Evolutionary conservation across 2,329 filamentous ascomycete genomes (phyloP), one percentile per base, ranked within the genome.

Genomic region (Fusarium stilboides): DNA sequence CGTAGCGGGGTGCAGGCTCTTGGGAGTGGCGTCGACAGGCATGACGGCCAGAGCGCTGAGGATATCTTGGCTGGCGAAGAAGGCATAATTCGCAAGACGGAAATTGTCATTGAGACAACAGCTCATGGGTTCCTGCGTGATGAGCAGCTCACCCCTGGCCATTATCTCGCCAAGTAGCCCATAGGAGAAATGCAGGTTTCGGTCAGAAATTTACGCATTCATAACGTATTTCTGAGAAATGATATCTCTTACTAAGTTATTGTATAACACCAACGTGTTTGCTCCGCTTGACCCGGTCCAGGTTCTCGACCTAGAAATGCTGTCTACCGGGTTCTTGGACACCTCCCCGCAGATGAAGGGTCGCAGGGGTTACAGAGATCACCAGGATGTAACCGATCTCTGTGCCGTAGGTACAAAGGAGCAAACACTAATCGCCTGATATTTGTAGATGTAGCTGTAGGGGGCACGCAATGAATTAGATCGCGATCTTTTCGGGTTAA

Each of bases 1-100:
- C 62, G 60, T 7, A 69, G 49, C 40, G 74, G 72, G 9, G 65
- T 75, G 36, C 55, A 71, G 13, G 65, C 71, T 1, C 43, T 76
- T 15, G 65, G 70, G 0, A 71, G 63, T 26, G 63, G 67, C 12
- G 39, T 58, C 9, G 56, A 69, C 19, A 34, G 49, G 24, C 49
- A 52, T 22, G 42, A 60, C 19, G 50, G 54, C 12, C 60, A 65
- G 22, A 69, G 67, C 36, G 62, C 67, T 13, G 65, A 69, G 26
- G 60, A 68, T 10, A 65, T 68, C 26, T 33, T 68, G 34, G 28
- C 49, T 3, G 44, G 47, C 14, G 47, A 49, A 8, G 44, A 49
- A 17, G 65, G 61, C 4, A 69, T 69, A 33, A 20, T 62, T 26
- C 65, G 64, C 19, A 69, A 65, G 50, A 69, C 67, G 19, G 61